These are phyloP conservation scores for Macrolepiota fuliginosa DNA, from an alignment of 768 basidiomycete genomes.

Conservation along the genomic window DNA sequence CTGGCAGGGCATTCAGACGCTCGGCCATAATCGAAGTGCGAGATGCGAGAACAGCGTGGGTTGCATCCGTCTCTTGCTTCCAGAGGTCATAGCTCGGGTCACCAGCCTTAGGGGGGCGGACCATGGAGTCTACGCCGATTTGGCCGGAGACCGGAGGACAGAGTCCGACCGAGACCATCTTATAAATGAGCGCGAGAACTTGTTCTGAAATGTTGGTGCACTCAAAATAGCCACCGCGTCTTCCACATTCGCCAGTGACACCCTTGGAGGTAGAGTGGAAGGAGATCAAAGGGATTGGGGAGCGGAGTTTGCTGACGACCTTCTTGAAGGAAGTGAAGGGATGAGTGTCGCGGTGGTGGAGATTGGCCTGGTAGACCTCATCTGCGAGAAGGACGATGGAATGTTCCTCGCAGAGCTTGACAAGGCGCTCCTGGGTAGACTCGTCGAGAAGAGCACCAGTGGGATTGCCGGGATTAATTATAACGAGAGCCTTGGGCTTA, in stretches of 20 bases:
- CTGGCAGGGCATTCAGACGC: constrained; percentile 78
- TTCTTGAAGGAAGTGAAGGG: constrained; percentile 95
- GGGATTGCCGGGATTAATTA: constrained; percentile 99
- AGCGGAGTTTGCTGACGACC: constrained; percentile 63
- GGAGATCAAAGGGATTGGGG: constrained; percentile 81
- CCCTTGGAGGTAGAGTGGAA: constrained; percentile 99
- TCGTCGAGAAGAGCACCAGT: constrained; percentile 84
- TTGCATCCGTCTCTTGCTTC: constrained; percentile 80
- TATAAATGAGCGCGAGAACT: constrained; percentile 86
- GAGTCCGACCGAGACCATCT: constrained; percentile 89
- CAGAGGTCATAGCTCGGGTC: constrained; percentile 75
- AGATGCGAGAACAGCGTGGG: constrained; percentile 68
- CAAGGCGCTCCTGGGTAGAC: constrained; percentile 67
- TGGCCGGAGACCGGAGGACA: constrained; percentile 92
- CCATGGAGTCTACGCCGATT: constrained; percentile 91
- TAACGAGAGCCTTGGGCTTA: constrained; percentile 79
- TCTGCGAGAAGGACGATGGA: constrained; percentile 90
- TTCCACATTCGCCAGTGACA: constrained; percentile 92
- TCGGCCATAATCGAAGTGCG: constrained; percentile 73
- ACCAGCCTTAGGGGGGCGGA: constrained; percentile 82
- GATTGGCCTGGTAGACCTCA: constrained; percentile 97
- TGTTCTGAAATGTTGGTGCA: constrained; percentile 77
- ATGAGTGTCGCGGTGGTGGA: constrained; percentile 65
- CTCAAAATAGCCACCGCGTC: constrained; percentile 98
- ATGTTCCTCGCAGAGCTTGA: constrained; percentile 84